Conservation (phyloP, 352 stramenopile genomes). For the Pythium apleroticum region DNA sequence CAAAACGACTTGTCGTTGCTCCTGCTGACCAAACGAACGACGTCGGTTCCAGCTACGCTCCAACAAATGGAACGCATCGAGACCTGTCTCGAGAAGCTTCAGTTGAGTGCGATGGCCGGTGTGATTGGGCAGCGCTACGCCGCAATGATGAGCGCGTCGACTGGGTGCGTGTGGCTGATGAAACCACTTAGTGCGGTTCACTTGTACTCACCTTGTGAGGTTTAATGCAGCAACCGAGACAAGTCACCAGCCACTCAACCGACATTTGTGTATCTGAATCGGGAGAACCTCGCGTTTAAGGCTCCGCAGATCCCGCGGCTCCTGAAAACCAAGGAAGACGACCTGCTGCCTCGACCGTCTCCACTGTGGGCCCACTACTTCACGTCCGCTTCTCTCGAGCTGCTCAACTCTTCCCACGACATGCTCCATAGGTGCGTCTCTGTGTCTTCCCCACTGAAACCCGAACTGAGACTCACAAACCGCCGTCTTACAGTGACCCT, state of each 20-base stretch:
- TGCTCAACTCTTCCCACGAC: constrained; percentile 45
- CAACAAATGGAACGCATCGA: constrained; percentile 24
- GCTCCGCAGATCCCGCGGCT: constrained; percentile 50
- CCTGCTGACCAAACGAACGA: constrained; percentile 27
- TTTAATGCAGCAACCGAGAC: background rate
- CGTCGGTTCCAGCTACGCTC: background rate
- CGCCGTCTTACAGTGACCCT: background rate
- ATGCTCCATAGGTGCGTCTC: constrained; percentile 33
- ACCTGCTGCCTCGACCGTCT: constrained; percentile 45
- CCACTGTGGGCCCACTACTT: constrained; percentile 53
- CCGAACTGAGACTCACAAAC: background rate
- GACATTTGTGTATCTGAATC: constrained; percentile 61
- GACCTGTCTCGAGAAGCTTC: constrained; percentile 14
- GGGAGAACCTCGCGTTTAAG: constrained; percentile 51
- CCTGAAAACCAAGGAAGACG: constrained; percentile 46
- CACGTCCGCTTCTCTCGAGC: constrained; percentile 32
- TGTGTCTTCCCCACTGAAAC: no score
- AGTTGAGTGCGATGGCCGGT: constrained; percentile 8
- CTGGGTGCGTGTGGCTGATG: constrained; percentile 5
- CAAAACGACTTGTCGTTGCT: constrained; percentile 54
- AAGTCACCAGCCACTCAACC: constrained; percentile 16
- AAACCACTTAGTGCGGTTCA: background rate
- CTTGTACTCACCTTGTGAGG: background rate
- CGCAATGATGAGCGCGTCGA: constrained; percentile 8
- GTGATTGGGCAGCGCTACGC: constrained; percentile 14